phyloP scores from a whole-genome alignment of 2,329 filamentous ascomycete genomes.

The Penicillium sp. region DNA sequence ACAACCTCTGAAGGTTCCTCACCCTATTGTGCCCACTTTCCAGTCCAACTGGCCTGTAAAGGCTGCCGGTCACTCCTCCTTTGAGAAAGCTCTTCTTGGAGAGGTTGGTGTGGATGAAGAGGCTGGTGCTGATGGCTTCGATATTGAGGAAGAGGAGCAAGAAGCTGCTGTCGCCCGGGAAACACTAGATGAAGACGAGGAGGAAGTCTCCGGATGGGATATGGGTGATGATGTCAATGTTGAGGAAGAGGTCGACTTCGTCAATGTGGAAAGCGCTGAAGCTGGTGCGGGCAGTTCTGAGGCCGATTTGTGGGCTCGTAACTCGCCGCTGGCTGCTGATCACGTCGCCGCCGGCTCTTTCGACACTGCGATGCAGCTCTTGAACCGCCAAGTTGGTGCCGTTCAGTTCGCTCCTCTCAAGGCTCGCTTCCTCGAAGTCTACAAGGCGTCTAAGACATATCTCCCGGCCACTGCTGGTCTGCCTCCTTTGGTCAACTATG shows the following conservation, averaged over 20 bases:
- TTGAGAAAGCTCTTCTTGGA: slow-evolving; percentile 87
- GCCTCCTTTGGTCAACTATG: slow-evolving; percentile 83
- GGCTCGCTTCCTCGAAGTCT: slow-evolving; percentile 83
- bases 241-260: slow-evolving; percentile 83
- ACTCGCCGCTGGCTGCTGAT: slow-evolving; percentile 88
- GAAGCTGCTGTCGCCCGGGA: slow-evolving; percentile 53
- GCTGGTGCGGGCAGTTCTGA: slow-evolving; percentile 82
- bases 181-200: slow-evolving; percentile 69
- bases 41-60: slow-evolving; percentile 93
- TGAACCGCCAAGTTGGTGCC: slow-evolving; percentile 89
- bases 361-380: slow-evolving; percentile 91
- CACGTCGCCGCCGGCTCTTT: slow-evolving; percentile 92
- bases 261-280: slow-evolving; percentile 77
- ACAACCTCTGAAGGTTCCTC: slow-evolving; percentile 58
- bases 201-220: slow-evolving; percentile 83
- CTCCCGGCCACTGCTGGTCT: slow-evolving; percentile 74
- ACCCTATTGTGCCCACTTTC: slow-evolving; percentile 73
- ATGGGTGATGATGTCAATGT: slow-evolving; percentile 87
- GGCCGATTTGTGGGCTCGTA: slow-evolving; percentile 88
- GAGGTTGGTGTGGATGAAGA: slow-evolving; percentile 72
- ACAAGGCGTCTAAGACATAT: slow-evolving; percentile 80
- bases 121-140: slow-evolving; percentile 56
- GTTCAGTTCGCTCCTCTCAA: slow-evolving; percentile 89
- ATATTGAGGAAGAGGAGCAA: slow-evolving; percentile 59
- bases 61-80: slow-evolving; percentile 81